Base-by-base conservation (phyloP, 345 rosid genomes). In the Arabis alpina region DNA sequence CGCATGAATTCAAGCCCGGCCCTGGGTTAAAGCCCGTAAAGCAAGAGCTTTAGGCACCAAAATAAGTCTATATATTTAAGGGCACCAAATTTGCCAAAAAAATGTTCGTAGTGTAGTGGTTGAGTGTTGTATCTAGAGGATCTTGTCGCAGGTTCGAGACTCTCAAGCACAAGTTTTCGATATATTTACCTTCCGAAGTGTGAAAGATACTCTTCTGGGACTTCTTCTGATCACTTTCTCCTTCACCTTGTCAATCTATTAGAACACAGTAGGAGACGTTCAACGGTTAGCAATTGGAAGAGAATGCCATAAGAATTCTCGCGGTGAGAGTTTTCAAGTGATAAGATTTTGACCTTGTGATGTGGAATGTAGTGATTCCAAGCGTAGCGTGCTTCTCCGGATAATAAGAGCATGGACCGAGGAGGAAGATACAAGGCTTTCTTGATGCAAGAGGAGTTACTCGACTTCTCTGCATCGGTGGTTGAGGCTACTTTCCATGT, bases 291-390 rank as follows among this genome's bases (percentile, higher is more conserved):
- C 25, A 61, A 44, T 4, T 24, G n/a, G 27, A 66, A 58, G 51
- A 64, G 27, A 53, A 13, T 25, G 64, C 3, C 0, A 28, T 10
- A 49, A 8, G 6, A 23, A 3, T 14, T 24, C 10, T 5, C 36
- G 37, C 8, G 2, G n/a, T 48, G 36, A 37, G 52, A 34, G 12
- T 2, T 45, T 48, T 10, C 0, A 8, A 64, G 54, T 16, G 19
- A 76, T 13, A 51, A 41, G 30, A 56, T 36, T 49, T 36, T 28
- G 64, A 83, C 98, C 97, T 93, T 93, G 77, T 93, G 98, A 77
- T 93, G 98, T 44, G 92, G 97, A 77, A 93, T 93, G 72, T 93
- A 93, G 81, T 91, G 97, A 66, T 91, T 86, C 98, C 98, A 93
- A 66, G 92, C 97, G 79, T 87, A 91, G 4, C 98, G 98, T 73